A percentile compares a stretch with the other conserved stretches of the same genome.
Evolutionary conservation across 202 grass and related monocot species (phyloP).

Genomic region (Setaria viridis): DNA sequence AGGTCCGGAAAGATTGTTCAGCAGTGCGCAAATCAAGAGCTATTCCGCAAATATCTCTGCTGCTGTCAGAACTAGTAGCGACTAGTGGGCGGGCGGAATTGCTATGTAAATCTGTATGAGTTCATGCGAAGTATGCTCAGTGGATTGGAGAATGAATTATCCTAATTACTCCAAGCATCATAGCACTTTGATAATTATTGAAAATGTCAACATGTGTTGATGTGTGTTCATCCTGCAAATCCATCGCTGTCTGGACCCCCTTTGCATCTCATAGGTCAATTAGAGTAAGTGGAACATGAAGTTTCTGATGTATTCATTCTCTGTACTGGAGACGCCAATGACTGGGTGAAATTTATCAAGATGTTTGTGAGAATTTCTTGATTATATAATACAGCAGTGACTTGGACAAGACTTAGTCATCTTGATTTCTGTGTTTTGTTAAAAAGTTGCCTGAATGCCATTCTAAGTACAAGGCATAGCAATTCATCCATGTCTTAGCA

Average conservation of each 20-base stretch:
- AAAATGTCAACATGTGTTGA: neutral
- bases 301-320: neutral
- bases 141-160: neutral
- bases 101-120: neutral
- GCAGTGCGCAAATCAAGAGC: neutral
- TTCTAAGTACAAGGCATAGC: neutral
- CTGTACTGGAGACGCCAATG: neutral
- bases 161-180: neutral
- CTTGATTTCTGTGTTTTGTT: conserved; percentile 15
- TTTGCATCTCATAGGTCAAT: neutral
- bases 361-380: neutral
- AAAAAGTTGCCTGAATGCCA: neutral
- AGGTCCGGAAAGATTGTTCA: neutral
- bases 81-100: neutral
- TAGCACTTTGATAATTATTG: neutral
- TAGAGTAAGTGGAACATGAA: neutral
- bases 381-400: neutral
- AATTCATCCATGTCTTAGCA: neutral
- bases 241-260: neutral
- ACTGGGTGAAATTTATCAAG: neutral
- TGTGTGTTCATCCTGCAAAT: conserved; percentile 1
- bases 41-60: neutral
- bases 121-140: neutral
- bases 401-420: neutral
- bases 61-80: neutral